These are phyloP conservation scores for Persicaria tinctoria DNA, from an alignment of 148 eudicot genomes.

Conservation along the genomic window DNA sequence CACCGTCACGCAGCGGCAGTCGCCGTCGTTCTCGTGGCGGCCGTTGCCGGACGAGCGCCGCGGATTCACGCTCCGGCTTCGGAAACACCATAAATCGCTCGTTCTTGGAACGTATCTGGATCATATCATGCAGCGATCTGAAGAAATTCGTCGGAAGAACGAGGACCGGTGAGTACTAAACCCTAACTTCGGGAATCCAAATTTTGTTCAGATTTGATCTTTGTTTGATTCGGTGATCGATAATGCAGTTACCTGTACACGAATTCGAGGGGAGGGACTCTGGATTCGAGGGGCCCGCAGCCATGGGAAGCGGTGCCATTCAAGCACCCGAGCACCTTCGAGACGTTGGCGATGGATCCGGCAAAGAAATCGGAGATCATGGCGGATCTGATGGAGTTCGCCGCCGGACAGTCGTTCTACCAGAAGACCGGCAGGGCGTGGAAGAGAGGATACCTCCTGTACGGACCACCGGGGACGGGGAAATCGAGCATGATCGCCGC, in stretches of 20 bases:
- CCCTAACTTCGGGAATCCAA: neutral
- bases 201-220: neutral
- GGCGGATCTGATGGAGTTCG: constrained; percentile 62
- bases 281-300: constrained; percentile 61
- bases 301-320: constrained; percentile 98
- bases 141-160: constrained; percentile 44
- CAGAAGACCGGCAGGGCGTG: constrained; percentile 85
- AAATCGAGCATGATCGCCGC: constrained; percentile 98
- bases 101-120: constrained; percentile 55
- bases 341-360: constrained; percentile 80
- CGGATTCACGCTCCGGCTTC: constrained; percentile 54
- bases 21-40: constrained; percentile 79
- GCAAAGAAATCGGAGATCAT: constrained; percentile 43
- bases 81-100: constrained; percentile 31
- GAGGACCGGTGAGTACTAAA: constrained; percentile 38
- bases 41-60: constrained; percentile 86
- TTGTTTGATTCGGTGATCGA: neutral
- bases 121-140: constrained; percentile 46
- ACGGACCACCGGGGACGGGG: constrained; percentile 95
- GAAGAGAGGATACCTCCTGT: constrained; percentile 78
- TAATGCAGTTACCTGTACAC: constrained; percentile 41
- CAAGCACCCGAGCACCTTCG: constrained; percentile 90
- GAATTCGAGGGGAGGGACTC: constrained; percentile 63
- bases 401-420: constrained; percentile 55
- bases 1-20: constrained; percentile 49